Evolutionary conservation across 2,329 filamentous ascomycete genomes (phyloP).

Genomic region (Alternaria consortialis): DNA sequence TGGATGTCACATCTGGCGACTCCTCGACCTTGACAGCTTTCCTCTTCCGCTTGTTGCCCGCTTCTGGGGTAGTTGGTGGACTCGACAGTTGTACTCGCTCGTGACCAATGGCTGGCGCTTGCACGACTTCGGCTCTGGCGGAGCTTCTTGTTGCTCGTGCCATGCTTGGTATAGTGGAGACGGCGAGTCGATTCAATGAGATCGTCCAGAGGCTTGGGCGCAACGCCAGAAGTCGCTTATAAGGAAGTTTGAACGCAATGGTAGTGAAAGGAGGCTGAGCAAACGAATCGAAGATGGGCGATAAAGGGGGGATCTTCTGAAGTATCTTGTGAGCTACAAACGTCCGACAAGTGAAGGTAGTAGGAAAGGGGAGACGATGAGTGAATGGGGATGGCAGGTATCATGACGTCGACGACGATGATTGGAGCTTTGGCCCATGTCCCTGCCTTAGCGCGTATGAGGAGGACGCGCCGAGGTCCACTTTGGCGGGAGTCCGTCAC

Average conservation of each 20-base stretch:
- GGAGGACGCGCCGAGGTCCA: slow-evolving; percentile 28
- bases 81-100: slow-evolving; percentile 55
- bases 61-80: slow-evolving; percentile 52
- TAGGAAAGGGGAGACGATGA: slow-evolving; percentile 8
- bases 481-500: slow-evolving; percentile 10
- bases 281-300: background rate
- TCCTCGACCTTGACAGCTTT: slow-evolving; percentile 38
- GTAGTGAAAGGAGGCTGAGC: background rate
- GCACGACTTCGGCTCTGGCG: slow-evolving; percentile 23
- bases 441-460: slow-evolving; percentile 35
- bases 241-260: slow-evolving; percentile 3
- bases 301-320: background rate
- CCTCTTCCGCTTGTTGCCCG: slow-evolving; percentile 36
- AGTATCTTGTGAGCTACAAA: background rate
- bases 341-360: slow-evolving; percentile 8
- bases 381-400: slow-evolving; percentile 23
- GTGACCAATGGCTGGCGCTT: slow-evolving; percentile 15
- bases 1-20: slow-evolving; percentile 10
- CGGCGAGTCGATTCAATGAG: slow-evolving; percentile 3
- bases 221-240: slow-evolving; percentile 24
- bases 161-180: slow-evolving; percentile 32
- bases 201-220: slow-evolving; percentile 8
- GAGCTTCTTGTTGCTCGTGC: slow-evolving; percentile 44
- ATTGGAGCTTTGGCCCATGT: slow-evolving; percentile 42
- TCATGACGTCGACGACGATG: slow-evolving; percentile 45